Evolutionary conservation across 306 rosid species (phyloP), one percentile per base, ranked within the genome.

Genomic region (Betula pendula): DNA sequence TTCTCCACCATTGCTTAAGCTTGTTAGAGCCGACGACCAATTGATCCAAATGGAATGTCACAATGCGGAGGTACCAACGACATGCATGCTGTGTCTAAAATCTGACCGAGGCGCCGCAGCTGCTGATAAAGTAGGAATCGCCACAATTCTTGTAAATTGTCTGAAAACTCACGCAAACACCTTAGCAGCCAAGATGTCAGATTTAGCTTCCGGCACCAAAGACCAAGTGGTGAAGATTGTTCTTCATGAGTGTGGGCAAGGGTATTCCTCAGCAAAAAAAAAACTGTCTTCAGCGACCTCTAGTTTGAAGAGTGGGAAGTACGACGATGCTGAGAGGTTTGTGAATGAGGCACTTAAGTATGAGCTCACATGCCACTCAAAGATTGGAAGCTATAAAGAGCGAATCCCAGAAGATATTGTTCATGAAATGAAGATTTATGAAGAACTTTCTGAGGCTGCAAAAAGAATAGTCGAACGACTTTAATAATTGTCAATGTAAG

Each of bases 401-500:
- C 2, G 25, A 27, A 19, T 71, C 22, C 13, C 71, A 8, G 10
- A 22, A 13, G 2, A 11, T 22, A 44, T 83, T 4, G 70, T 47
- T 50, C 38, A 24, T 45, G 47, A 47, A 12, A 76, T 72, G 59
- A 52, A 11, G 73, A 31, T 58, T 20, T 79, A 66, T 24, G 84
- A 75, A 24, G 31, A 79, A 0, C 83, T 83, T 2, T 83, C 78
- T 19, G 72, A 45, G 59, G 66, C 66, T 45, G 75, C 73, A 3
- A 60, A 49, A 2, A 75, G 79, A 59, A 76, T 79, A 15, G 67
- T 79, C 62, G 79, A 49, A 73, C 60, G 71, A 17, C 49, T 83
- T 35, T 52, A 38, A 15, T 65, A 19, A 16, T 17, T 65, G 4
- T 65, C 70, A 1, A 0, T 65, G 14, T 35, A 4, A n/a, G n/a